These are phyloP conservation scores for Poa pratensis DNA, from an alignment of 176 grass and related monocot genomes.

Conservation along the genomic window DNA sequence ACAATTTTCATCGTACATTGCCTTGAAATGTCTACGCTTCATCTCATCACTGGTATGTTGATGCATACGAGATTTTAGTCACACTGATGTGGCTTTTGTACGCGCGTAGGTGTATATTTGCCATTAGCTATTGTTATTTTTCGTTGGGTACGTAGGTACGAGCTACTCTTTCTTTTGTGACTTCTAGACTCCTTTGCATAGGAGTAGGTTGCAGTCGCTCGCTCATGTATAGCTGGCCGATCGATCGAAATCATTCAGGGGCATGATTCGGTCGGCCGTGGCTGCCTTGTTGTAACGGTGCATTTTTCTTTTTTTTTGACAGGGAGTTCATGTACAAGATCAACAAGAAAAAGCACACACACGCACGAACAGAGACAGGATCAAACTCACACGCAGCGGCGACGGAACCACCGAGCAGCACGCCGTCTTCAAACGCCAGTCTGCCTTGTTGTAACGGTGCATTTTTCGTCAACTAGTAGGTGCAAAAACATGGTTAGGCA, in stretches of 20 bases:
- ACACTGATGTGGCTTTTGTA: not conserved
- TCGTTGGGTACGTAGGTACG: too few species aligned
- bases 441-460: not conserved
- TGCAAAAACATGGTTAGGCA: too few species aligned
- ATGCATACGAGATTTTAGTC: not conserved
- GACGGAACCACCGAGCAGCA: too few species aligned
- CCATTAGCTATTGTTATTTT: not conserved
- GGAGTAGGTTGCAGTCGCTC: not conserved
- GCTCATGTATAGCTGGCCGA: not conserved
- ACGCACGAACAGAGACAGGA: too few species aligned
- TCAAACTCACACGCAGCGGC: too few species aligned
- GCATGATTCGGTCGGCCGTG: not conserved
- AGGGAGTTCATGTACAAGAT: too few species aligned
- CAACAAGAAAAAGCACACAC: too few species aligned
- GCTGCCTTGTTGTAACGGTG: not conserved
- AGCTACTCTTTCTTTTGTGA: not conserved
- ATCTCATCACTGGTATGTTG: not conserved
- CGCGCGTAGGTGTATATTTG: not conserved
- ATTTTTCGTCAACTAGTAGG: too few species aligned
- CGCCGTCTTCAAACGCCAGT: too few species aligned
- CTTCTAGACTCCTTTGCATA: not conserved
- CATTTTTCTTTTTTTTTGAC: too few species aligned
- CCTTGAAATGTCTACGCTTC: not conserved
- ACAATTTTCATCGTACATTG: not conserved
- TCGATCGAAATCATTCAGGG: not conserved